Conservation (phyloP, 208 protist species). For the Sergeia podlipaevii region DNA sequence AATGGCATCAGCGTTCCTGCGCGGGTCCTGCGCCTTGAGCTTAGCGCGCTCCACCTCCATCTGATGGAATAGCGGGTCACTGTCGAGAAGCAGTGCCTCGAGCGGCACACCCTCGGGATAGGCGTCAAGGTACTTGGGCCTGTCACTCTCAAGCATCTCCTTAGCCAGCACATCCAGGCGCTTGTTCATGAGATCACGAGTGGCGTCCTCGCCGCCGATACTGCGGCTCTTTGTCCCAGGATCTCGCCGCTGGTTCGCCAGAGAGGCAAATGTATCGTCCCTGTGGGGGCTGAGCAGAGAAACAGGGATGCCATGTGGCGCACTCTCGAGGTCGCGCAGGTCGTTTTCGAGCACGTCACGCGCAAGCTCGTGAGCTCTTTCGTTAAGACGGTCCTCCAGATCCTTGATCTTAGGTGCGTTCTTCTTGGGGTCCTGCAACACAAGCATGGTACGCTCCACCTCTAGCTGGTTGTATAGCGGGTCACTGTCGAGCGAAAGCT, state of each 20-base stretch:
- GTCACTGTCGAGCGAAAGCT: conserved; percentile 56
- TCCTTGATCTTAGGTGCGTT: conserved; percentile 61
- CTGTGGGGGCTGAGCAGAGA: conserved; percentile 50
- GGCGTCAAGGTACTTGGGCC: conserved; percentile 42
- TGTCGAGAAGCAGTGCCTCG: conserved; percentile 47
- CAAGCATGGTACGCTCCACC: conserved; percentile 69
- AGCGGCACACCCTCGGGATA: conserved; percentile 70
- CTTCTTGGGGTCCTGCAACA: conserved; percentile 48
- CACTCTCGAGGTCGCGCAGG: conserved; percentile 30
- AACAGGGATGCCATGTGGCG: conserved; percentile 60
- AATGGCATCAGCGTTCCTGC: conserved; percentile 43
- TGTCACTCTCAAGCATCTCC: conserved; percentile 46
- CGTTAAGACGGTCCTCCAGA: conserved; percentile 66
- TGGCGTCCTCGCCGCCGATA: conserved; percentile 10
- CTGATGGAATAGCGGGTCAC: conserved; percentile 58
- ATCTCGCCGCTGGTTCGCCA: conserved; percentile 40
- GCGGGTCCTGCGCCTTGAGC: conserved; percentile 37
- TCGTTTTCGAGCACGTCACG: conserved; percentile 51
- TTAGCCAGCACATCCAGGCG: conserved; percentile 58
- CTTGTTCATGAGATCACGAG: conserved; percentile 36
- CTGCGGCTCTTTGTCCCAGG: conserved; percentile 27
- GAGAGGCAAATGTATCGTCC: conserved; percentile 46
- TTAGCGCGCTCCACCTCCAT: conserved; percentile 68
- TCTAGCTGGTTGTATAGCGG: conserved; percentile 61
- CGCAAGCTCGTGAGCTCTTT: conserved; percentile 72